Evolutionary conservation across 148 eudicot species (phyloP), one percentile per base, ranked within the genome.

Genomic region (Camellia japonica): DNA sequence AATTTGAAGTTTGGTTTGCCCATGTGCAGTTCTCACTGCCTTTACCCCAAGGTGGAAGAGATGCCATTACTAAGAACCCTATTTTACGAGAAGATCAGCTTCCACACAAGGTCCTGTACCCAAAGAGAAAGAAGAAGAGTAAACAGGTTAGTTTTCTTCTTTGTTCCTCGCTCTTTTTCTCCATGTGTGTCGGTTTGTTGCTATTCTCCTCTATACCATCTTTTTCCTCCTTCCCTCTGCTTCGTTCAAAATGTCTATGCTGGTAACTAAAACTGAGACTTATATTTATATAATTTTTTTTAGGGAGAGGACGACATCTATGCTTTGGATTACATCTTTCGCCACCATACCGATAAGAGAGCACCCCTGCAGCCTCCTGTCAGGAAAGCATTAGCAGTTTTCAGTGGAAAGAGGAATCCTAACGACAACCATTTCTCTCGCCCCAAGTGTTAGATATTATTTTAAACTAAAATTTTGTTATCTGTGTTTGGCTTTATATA

Each of bases 11-110:
- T 6, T 43, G 61, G 19, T 42, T n/a, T 49, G 54, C 19, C 11
- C 20, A 9, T 60, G 23, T 88, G 85, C 93, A 95, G 98, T 95
- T 90, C 84, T 93, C 98, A 11, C 80, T 93, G 80, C 98, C 99
- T 79, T 82, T 91, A 70, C 99, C 99, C 20, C 92, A 92, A 92
- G 94, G 97, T 47, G 99, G 99, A 79, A 87, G 99, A 80, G 93
- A 90, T 81, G 91, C 90, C 23, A 80, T 93, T 59, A 66, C 97
- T 0, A 95, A 95, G 88, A 95, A 95, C 84, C 99, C 99, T 19
- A 78, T 95, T 67, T 73, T 95, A 84, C 94, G 98, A 11, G 99
- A 95, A 82, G 99, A 95, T 83, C 98, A 95, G 82, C 87, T 95
- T 63, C 95, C 98, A 3, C 87, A 89, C 73, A 92, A 90, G 86